Conservation (phyloP, 2,329 filamentous ascomycete species). For the Fusarium chaquense region DNA sequence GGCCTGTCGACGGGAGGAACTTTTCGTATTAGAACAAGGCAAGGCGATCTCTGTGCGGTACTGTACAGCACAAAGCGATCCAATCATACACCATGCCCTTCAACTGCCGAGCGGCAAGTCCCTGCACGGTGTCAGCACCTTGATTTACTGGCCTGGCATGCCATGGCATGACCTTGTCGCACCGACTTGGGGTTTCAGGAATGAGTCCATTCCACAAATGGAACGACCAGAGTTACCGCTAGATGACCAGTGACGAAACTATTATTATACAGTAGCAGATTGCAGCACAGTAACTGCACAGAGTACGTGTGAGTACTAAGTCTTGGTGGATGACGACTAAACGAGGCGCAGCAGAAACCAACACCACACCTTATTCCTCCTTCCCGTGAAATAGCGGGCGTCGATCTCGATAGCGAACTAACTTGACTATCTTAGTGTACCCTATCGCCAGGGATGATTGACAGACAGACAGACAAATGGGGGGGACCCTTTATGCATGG, state of each 20-base stretch:
- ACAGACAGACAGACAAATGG: conserved; percentile 27
- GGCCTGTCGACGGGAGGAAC: neutral
- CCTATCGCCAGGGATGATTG: conserved; percentile 27
- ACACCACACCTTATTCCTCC: conserved; percentile 31
- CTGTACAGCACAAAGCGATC: neutral
- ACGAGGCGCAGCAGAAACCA: conserved; percentile 33
- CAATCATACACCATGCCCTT: conserved; percentile 15
- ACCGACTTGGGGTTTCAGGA: conserved; percentile 42
- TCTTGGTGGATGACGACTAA: conserved; percentile 33
- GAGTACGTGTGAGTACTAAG: neutral
- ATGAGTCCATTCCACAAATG: conserved; percentile 5
- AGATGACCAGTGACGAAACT: neutral
- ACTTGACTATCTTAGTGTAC: conserved; percentile 28
- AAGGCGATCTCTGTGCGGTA: conserved; percentile 9
- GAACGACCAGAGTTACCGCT: conserved; percentile 18
- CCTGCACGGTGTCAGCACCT: conserved; percentile 42
- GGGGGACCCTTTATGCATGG: conserved; percentile 34
- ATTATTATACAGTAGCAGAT: neutral
- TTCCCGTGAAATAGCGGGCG: conserved; percentile 17
- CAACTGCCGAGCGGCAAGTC: conserved; percentile 44
- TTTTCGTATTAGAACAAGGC: conserved; percentile 27
- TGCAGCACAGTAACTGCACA: neutral
- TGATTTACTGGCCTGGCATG: conserved; percentile 28
- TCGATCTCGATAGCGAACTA: conserved; percentile 41
- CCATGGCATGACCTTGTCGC: conserved; percentile 8